A percentile compares a stretch with the other conserved stretches of the same genome.
phyloP scores from a whole-genome alignment of 2,329 filamentous ascomycete genomes.

The Botrytis squamosa region DNA sequence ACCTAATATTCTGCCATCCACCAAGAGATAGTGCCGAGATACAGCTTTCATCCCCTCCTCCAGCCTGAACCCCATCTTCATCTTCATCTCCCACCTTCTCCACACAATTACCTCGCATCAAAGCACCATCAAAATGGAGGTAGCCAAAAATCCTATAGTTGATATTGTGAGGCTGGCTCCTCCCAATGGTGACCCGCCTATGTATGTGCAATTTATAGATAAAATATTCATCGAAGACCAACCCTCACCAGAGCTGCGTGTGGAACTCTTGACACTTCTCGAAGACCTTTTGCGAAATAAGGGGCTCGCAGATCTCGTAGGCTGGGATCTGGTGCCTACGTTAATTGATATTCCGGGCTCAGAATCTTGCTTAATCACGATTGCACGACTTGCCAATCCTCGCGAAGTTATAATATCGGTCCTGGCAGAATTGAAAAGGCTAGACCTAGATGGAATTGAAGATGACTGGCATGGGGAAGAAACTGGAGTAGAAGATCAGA shows the following conservation, averaged over 20 bases:
- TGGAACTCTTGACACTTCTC: slow-evolving; percentile 57
- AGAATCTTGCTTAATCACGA: slow-evolving; percentile 32
- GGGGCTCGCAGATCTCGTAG: slow-evolving; percentile 70
- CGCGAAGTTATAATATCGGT: slow-evolving; percentile 80
- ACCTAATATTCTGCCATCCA: neutral
- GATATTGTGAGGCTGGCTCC: slow-evolving; percentile 3
- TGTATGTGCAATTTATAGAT: neutral
- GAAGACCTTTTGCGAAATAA: slow-evolving; percentile 67
- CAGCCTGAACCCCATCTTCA: neutral
- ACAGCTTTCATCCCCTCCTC: neutral
- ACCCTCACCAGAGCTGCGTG: neutral
- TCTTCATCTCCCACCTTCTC: neutral
- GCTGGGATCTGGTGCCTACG: slow-evolving; percentile 80
- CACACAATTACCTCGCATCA: neutral
- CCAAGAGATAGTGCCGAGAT: neutral
- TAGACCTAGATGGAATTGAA: slow-evolving; percentile 48
- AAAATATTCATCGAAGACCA: neutral
- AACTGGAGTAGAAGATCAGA: slow-evolving; percentile 28
- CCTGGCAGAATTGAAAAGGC: slow-evolving; percentile 65
- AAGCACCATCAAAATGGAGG: neutral
- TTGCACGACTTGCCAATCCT: slow-evolving; percentile 76
- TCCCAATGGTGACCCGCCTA: neutral
- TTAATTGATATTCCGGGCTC: slow-evolving; percentile 59
- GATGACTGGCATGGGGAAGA: slow-evolving; percentile 30
- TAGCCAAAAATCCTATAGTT: neutral